Base-by-base conservation (phyloP, 176 grass and related monocot species). In the Aegilops umbellulata region DNA sequence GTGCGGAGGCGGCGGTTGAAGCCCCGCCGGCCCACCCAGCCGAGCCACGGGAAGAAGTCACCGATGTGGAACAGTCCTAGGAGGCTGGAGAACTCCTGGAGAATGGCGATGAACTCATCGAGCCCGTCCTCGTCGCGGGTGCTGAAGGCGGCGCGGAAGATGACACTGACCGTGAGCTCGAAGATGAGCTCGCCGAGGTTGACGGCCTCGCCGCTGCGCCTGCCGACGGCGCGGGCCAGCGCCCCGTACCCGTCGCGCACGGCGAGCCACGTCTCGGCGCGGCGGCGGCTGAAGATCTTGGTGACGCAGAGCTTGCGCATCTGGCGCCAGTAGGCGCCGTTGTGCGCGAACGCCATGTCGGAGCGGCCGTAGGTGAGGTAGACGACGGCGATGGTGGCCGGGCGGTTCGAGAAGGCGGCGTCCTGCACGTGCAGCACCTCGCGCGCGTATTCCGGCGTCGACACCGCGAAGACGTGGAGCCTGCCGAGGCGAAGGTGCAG, bases 281-380 rank as follows among this genome's bases (percentile, higher is more conserved):
- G 92, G 16, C 83, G 89, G 1, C 90, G 92, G 80, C 90, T 92
- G 88, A 94, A 97, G 64, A 94, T 86, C 85, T 92, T 94, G 70
- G 94, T 69, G 8, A 92, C 88, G 76, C 85, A 94, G 1, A 97
- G 90, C 87, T 97, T 94, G 30, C 94, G 76, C 92, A 92, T 90
- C 82, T 97, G 90, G 19, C 92, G 92, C 94, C 92, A 97, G 88
- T 91, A 94, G 30, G 92, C 74, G 4, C 92, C 92, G 71, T 97
- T 94, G 90, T 94, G 90, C 19, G 90, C 92, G 84, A 97, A 94
- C 38, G 94, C 94, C 94, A 97, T 97, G 86, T 57, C 51, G 17
- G 51, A 57, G 51, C 51, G 51, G 51, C 51, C 51, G 51, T 57
- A 57, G 51, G 51, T 57, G 51, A 57, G 51, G 51, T 57, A 57